Base-by-base conservation (phyloP, 345 rosid genomes). In the Camelina hispida region DNA sequence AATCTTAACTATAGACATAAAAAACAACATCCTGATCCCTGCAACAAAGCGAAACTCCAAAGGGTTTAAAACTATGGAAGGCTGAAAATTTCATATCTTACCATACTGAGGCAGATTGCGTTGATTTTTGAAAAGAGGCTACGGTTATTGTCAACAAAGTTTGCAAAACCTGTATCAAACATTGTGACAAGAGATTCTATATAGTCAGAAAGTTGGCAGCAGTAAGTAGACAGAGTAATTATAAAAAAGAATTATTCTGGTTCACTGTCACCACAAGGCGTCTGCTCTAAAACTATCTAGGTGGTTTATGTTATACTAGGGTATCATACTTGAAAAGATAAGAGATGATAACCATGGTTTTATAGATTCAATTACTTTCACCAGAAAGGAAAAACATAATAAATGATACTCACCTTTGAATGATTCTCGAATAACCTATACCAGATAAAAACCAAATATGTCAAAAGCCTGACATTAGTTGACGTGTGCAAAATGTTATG, bases 391-490 rank as follows among this genome's bases (percentile, higher is more conserved):
- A 38, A 48, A 17, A 37, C 18, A 20, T 16, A 50, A 38, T 20
- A 71, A 5, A 65, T 64, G 79, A 69, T 9, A 51, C 85, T 82
- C 83, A 93, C 97, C 89, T 81, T 83, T 85, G 75, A 80, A 84
- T 72, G 97, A 83, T 85, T 93, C 98, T 67, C 96, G 88, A 55
- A 89, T 62, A 66, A 85, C 87, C 98, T 93, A 87, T 47, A 73
- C 54, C n/a, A 78, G 0, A 56, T 6, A 11, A 40, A 72, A 40
- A n/a, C 11, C 20, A 75, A 60, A 50, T 60, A 42, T 52, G 63
- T 68, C 68, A 75, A 60, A 23, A 59, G 14, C 47, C 9, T 18
- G n/a, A 43, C 3, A 18, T 28, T 30, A 6, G 43, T 2, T 28
- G 62, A 13, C 16, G 12, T 32, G 57, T 18, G 46, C 20, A 58